A percentile compares a stretch with the other conserved stretches of the same genome.
These are phyloP conservation scores for Candida ponderosae DNA, from an alignment of 805 yeast species.

Conservation along the genomic window DNA sequence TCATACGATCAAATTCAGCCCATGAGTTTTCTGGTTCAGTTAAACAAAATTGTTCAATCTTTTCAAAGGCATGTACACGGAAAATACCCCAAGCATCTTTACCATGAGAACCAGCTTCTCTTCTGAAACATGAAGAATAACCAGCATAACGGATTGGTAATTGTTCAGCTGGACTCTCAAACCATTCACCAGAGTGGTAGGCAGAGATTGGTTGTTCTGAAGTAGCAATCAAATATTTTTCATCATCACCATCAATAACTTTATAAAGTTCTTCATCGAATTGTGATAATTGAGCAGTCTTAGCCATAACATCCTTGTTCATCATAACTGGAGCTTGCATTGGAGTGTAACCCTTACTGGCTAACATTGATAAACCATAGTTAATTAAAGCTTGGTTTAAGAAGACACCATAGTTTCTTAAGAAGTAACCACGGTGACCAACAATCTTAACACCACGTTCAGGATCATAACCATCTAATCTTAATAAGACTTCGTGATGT, in stretches of 20 bases:
- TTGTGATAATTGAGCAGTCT: constrained; percentile 96
- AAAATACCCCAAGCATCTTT: constrained; percentile 99
- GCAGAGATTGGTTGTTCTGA: constrained; percentile 99
- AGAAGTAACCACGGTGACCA: constrained; percentile 97
- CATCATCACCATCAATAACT: constrained; percentile 95
- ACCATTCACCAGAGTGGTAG: constrained; percentile 96
- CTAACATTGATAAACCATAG: constrained; percentile 84
- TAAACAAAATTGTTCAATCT: constrained; percentile 91
- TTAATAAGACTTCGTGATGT: constrained; percentile 89
- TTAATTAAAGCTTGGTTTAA: constrained; percentile 96
- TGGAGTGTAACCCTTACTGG: constrained; percentile 73
- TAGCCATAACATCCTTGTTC: constrained; percentile 99
- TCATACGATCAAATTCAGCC: constrained; percentile 97
- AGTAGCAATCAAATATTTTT: constrained; percentile 95
- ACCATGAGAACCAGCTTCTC: constrained; percentile 99
- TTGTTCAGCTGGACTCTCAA: constrained; percentile 94
- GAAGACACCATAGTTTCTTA: constrained; percentile 93
- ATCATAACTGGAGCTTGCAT: constrained; percentile 99
- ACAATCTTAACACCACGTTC: constrained; percentile 97
- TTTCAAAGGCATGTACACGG: constrained; percentile 98
- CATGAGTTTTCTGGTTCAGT: constrained; percentile 98
- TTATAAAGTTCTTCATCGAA: constrained; percentile 98
- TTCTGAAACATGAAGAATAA: constrained; percentile 96
- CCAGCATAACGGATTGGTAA: constrained; percentile 96
- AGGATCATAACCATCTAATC: constrained; percentile 97